phyloP scores from a whole-genome alignment of 73 alveolate genomes.

The Paramecium sonneborni region DNA sequence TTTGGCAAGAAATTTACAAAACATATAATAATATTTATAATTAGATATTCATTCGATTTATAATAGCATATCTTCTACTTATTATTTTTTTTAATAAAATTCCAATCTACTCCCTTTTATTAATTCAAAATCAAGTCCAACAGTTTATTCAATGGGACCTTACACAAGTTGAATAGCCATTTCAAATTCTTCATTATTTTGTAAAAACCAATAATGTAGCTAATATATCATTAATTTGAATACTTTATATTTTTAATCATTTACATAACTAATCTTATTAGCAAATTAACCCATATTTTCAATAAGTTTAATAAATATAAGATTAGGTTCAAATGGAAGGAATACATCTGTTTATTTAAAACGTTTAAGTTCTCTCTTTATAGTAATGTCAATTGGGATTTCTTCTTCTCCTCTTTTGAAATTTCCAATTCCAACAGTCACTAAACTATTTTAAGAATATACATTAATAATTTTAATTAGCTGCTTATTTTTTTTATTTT shows the following conservation, averaged over 20 bases:
- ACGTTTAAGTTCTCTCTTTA: background rate
- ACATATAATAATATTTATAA: background rate
- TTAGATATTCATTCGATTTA: background rate
- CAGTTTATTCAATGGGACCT: background rate
- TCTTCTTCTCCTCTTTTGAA: background rate
- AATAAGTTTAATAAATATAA: background rate
- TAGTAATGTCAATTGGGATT: background rate
- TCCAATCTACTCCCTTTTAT: background rate
- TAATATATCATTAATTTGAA: background rate
- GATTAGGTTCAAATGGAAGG: background rate
- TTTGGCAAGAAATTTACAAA: background rate
- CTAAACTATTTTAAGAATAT: background rate
- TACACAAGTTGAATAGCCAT: background rate
- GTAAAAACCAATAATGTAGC: background rate
- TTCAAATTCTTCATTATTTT: slow-evolving; percentile 1
- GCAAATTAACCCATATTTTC: background rate
- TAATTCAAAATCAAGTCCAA: background rate
- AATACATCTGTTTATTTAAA: background rate
- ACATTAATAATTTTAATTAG: background rate
- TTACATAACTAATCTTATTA: background rate
- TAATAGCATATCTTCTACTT: background rate
- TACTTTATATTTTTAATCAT: background rate
- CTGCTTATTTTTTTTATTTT: background rate
- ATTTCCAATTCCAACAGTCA: background rate
- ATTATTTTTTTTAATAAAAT: background rate